These are phyloP conservation scores for Cyclotella sp. DNA, from an alignment of 108 stramenopile species.

Conservation along the genomic window DNA sequence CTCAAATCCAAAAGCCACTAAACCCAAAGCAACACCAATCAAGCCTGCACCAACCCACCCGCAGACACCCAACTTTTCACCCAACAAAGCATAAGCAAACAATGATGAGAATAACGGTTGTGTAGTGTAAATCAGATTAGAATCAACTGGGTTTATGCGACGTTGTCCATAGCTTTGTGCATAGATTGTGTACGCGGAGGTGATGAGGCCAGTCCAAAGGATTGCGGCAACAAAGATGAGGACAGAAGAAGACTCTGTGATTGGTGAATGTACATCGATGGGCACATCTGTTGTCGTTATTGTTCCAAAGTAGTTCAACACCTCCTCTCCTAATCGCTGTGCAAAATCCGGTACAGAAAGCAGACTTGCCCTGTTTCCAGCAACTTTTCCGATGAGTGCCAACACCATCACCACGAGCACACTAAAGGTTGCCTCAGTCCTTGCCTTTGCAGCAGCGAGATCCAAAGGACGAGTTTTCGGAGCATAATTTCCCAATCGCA, in stretches of 20 bases:
- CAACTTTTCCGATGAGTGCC: constrained; percentile 4
- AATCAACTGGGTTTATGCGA: constrained; percentile 70
- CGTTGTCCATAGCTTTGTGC: constrained; percentile 88
- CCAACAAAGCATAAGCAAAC: constrained; percentile 75
- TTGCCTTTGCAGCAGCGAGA: constrained; percentile 82
- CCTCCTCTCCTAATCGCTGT: constrained; percentile 52
- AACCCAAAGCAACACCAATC: constrained; percentile 70
- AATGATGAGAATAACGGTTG: constrained; percentile 86
- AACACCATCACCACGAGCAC: constrained; percentile 40
- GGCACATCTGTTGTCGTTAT: constrained; percentile 13
- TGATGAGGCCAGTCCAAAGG: constrained; percentile 83
- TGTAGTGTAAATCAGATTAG: constrained; percentile 86
- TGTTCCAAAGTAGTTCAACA: constrained; percentile 55
- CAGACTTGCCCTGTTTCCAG: neutral
- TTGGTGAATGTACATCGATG: constrained; percentile 18
- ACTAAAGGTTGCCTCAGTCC: constrained; percentile 66
- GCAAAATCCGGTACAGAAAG: constrained; percentile 38
- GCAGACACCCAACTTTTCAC: constrained; percentile 65
- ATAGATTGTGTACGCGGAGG: constrained; percentile 85
- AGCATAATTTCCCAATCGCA: constrained; percentile 78
- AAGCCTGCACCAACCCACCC: constrained; percentile 70
- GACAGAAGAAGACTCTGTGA: constrained; percentile 21
- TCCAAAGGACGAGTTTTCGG: constrained; percentile 63
- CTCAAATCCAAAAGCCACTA: constrained; percentile 41
- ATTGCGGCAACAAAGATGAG: constrained; percentile 61